Evolutionary conservation across 768 basidiomycete species (phyloP).

Genomic region (Leccinum broughii): DNA sequence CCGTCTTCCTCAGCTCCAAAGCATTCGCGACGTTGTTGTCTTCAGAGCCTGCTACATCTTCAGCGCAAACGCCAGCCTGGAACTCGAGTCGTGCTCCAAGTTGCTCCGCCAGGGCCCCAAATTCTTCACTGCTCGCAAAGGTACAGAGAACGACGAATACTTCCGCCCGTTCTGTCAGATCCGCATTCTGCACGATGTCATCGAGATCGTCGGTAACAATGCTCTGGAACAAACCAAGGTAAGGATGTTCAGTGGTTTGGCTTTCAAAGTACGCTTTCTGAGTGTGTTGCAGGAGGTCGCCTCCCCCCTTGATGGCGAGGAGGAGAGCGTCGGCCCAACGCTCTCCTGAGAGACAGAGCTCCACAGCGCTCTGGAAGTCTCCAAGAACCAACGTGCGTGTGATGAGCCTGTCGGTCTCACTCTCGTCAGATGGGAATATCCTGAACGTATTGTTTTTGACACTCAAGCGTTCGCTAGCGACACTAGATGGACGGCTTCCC

Average conservation of each 20-base stretch:
- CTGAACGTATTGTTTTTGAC: slow-evolving; percentile 82
- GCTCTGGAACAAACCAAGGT: slow-evolving; percentile 92
- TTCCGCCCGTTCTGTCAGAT: slow-evolving; percentile 92
- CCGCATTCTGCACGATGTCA: slow-evolving; percentile 96
- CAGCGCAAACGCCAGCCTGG: slow-evolving; percentile 63
- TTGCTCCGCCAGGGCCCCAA: slow-evolving; percentile 82
- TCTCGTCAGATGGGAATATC: slow-evolving; percentile 87
- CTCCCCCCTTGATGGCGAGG: slow-evolving; percentile 87
- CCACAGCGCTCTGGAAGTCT: slow-evolving; percentile 92
- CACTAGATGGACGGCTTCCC: slow-evolving; percentile 86
- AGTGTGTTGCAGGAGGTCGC: slow-evolving; percentile 81
- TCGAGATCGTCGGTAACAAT: slow-evolving; percentile 90
- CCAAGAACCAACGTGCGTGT: slow-evolving; percentile 94
- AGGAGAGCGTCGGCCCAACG: slow-evolving; percentile 95
- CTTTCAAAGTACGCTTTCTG: slow-evolving; percentile 94
- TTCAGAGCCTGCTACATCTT: slow-evolving; percentile 41
- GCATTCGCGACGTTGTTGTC: slow-evolving; percentile 39
- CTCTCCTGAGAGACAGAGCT: slow-evolving; percentile 83
- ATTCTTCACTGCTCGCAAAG: slow-evolving; percentile 84
- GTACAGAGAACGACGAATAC: slow-evolving; percentile 97
- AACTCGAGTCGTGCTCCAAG: slow-evolving; percentile 90
- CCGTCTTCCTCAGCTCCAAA: slow-evolving; percentile 73
- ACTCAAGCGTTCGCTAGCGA: slow-evolving; percentile 46
- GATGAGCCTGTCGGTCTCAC: slow-evolving; percentile 82
- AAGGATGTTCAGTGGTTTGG: slow-evolving; percentile 72